Percentiles rank a stretch among this genome's conserved stretches.
Conservation (phyloP, 202 grass and related monocot genomes). For the Carex sylvatica region DNA sequence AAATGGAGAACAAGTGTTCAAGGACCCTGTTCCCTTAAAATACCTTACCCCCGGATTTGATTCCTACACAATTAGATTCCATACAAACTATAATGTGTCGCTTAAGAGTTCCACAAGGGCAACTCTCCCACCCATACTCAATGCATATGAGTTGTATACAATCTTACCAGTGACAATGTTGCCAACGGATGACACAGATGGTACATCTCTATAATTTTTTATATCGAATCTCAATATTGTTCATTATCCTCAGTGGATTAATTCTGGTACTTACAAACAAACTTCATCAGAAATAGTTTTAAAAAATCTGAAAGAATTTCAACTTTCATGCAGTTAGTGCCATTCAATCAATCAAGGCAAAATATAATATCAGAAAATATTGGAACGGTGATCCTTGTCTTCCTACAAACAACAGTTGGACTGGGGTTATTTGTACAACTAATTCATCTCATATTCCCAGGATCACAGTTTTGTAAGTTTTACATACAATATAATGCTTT, state of each 20-base stretch:
- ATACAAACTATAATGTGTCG: slow-evolving; percentile 31
- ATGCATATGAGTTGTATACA: slow-evolving; percentile 52
- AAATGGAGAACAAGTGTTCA: neutral
- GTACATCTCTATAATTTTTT: neutral
- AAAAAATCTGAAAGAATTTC: neutral
- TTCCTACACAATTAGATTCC: neutral
- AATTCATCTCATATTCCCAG: neutral
- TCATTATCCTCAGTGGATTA: neutral
- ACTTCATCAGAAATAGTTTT: neutral
- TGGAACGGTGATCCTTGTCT: slow-evolving; percentile 62
- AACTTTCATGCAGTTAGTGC: slow-evolving; percentile 15
- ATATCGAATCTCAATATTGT: neutral
- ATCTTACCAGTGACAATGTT: slow-evolving; percentile 12
- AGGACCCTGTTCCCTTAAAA: neutral
- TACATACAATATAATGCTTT: neutral
- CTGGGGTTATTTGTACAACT: slow-evolving; percentile 34
- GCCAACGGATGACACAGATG: slow-evolving; percentile 42
- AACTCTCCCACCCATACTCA: slow-evolving; percentile 50
- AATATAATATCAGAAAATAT: slow-evolving; percentile 38
- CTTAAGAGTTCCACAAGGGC: slow-evolving; percentile 35
- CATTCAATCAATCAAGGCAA: slow-evolving; percentile 38
- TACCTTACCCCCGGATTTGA: neutral
- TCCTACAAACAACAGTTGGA: slow-evolving; percentile 35
- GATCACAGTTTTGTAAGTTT: slow-evolving; percentile 47
- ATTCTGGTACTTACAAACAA: neutral